Evolutionary conservation across 352 stramenopile genomes (phyloP).

Genomic region (Phytopythium sindhum): DNA sequence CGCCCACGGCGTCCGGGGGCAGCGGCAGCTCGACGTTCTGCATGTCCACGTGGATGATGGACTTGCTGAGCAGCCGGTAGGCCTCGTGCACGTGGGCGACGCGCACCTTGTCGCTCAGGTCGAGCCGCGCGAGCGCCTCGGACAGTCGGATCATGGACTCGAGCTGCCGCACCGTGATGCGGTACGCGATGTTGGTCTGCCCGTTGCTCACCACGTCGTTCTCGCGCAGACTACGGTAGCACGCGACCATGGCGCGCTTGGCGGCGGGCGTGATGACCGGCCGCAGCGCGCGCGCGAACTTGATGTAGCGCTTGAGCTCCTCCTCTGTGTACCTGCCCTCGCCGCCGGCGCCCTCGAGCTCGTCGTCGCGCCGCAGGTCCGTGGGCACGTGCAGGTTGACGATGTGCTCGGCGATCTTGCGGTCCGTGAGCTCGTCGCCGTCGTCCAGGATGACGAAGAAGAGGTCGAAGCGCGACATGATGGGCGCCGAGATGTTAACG

Average conservation of each 20-base stretch:
- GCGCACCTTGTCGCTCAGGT: conserved; percentile 92
- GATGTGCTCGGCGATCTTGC: conserved; percentile 96
- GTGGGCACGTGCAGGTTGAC: conserved; percentile 93
- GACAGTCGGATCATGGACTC: conserved; percentile 98
- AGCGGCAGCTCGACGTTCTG: conserved; percentile 94
- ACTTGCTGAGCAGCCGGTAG: conserved; percentile 96
- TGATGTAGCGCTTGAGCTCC: conserved; percentile 95
- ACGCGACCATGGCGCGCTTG: conserved; percentile 94
- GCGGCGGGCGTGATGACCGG: conserved; percentile 69
- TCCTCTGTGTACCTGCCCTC: conserved; percentile 60
- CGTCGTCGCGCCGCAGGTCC: conserved; percentile 31
- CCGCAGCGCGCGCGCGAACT: conserved; percentile 79
- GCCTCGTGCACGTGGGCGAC: conserved; percentile 94
- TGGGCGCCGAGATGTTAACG: conserved; percentile 92
- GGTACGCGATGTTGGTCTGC: conserved; percentile 95
- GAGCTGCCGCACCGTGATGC: conserved; percentile 98
- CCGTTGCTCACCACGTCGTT: conserved; percentile 92
- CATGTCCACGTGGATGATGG: conserved; percentile 99
- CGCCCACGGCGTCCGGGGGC: conserved; percentile 27
- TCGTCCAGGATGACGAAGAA: conserved; percentile 99
- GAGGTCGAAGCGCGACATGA: conserved; percentile 99
- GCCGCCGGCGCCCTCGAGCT: not conserved
- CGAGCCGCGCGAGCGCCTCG: conserved; percentile 93
- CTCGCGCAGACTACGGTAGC: conserved; percentile 96
- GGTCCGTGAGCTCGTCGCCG: conserved; percentile 93